Percentiles rank a stretch among this genome's conserved stretches.
Evolutionary conservation across 1,139 yeast genomes (phyloP).

Genomic region (Candida albicans): DNA sequence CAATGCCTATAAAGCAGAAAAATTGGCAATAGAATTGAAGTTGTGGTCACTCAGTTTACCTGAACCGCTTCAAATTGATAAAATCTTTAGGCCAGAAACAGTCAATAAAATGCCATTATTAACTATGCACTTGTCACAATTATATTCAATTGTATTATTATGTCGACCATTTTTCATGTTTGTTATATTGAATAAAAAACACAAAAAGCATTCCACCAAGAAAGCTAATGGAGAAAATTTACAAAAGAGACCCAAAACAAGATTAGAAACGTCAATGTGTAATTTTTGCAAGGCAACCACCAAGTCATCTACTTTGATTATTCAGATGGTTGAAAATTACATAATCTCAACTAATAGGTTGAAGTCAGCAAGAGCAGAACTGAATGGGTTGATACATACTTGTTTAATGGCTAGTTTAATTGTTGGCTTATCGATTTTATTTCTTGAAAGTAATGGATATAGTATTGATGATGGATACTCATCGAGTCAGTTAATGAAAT

Average conservation of each 20-base stretch:
- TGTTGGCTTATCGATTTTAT: slow-evolving; percentile 14
- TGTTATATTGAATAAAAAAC: slow-evolving; percentile 9
- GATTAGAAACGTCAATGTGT: slow-evolving; percentile 15
- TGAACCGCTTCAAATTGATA: slow-evolving; percentile 23
- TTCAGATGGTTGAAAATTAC: slow-evolving; percentile 17
- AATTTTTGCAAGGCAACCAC: slow-evolving; percentile 18
- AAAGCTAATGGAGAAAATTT: not conserved
- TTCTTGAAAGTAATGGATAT: slow-evolving; percentile 11
- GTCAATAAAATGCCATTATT: slow-evolving; percentile 23
- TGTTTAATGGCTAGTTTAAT: slow-evolving; percentile 17
- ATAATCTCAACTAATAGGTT: slow-evolving; percentile 11
- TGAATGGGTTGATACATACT: slow-evolving; percentile 14
- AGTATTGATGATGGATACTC: slow-evolving; percentile 12
- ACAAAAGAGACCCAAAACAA: slow-evolving; percentile 9
- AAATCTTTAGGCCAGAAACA: slow-evolving; percentile 15
- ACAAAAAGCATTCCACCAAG: not conserved
- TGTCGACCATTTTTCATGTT: slow-evolving; percentile 47
- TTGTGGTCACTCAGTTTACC: slow-evolving; percentile 36
- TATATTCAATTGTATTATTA: slow-evolving; percentile 39
- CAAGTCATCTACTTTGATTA: slow-evolving; percentile 17
- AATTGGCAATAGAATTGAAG: slow-evolving; percentile 36
- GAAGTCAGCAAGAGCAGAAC: slow-evolving; percentile 15
- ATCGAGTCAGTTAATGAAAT: slow-evolving; percentile 12
- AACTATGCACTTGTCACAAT: slow-evolving; percentile 37
- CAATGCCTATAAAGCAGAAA: slow-evolving; percentile 32